Conservation (phyloP, 192 early-diverging fungal genomes). For the Linnemannia elongata region DNA sequence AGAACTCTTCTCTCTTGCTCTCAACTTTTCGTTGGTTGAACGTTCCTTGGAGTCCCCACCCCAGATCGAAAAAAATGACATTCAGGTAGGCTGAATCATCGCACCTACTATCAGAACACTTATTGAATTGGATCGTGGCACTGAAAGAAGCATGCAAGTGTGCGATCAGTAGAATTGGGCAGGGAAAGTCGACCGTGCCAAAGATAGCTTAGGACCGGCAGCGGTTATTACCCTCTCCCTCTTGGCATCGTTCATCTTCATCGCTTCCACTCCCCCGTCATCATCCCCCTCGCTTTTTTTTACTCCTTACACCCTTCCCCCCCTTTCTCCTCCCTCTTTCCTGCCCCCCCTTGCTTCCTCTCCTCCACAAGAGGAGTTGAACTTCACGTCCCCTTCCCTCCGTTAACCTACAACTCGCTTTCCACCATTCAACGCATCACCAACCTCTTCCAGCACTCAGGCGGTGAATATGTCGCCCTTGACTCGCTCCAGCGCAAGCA, state of each 20-base stretch:
- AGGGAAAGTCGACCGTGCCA: not conserved
- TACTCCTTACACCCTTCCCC: not conserved
- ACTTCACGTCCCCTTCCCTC: not conserved
- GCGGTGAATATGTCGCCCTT: constrained; percentile 49
- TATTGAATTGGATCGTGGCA: not conserved
- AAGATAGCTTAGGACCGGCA: not conserved
- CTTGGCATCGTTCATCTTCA: not conserved
- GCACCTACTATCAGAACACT: not conserved
- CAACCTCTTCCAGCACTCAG: constrained; percentile 32
- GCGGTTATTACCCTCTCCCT: not conserved
- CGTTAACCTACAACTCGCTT: not conserved
- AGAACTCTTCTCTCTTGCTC: no score
- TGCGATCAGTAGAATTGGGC: not conserved
- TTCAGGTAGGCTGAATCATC: not conserved
- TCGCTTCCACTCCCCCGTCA: not conserved
- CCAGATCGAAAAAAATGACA: not conserved
- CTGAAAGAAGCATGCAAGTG: not conserved
- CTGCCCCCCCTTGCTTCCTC: not conserved
- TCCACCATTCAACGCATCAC: constrained; percentile 52
- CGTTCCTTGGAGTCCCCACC: not conserved
- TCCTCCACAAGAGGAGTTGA: not conserved
- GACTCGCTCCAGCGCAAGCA: constrained; percentile 37
- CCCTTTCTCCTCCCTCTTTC: not conserved
- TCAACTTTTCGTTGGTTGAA: no score
- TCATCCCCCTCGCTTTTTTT: not conserved